Conservation (phyloP, 2,329 filamentous ascomycete genomes). For the Periconia sp. region DNA sequence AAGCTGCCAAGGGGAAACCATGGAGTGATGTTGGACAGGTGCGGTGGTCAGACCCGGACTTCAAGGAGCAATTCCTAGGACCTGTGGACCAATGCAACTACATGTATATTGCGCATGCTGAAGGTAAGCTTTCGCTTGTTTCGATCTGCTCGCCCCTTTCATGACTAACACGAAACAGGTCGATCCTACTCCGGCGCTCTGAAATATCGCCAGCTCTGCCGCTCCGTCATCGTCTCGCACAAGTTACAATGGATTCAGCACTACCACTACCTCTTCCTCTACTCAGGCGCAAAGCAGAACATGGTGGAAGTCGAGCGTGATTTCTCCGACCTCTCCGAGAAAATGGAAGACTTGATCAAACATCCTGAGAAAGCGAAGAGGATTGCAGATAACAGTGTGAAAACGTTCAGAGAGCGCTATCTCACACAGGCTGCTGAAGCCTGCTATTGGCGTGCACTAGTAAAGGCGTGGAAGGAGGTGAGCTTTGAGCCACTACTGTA, state of each 20-base stretch:
- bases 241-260: slow-evolving; percentile 44
- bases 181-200: slow-evolving; percentile 58
- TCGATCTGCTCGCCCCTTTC: background rate
- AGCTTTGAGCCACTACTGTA: slow-evolving; percentile 36
- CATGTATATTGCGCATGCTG: slow-evolving; percentile 61
- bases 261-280: slow-evolving; percentile 39
- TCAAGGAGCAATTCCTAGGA: slow-evolving; percentile 51
- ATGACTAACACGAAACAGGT: slow-evolving; percentile 19
- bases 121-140: slow-evolving; percentile 52
- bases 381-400: slow-evolving; percentile 40
- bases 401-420: slow-evolving; percentile 39
- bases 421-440: slow-evolving; percentile 39
- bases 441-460: slow-evolving; percentile 38
- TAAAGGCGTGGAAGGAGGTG: slow-evolving; percentile 31
- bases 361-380: slow-evolving; percentile 40
- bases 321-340: slow-evolving; percentile 35
- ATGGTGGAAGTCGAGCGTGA: slow-evolving; percentile 44
- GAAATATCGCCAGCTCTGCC: slow-evolving; percentile 61
- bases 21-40: slow-evolving; percentile 43
- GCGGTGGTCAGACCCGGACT: slow-evolving; percentile 34
- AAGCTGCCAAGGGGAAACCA: slow-evolving; percentile 34
- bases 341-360: slow-evolving; percentile 37
- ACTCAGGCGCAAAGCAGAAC: slow-evolving; percentile 38
- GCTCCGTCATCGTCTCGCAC: slow-evolving; percentile 42
- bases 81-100: slow-evolving; percentile 63